Conservation (phyloP, 768 basidiomycete species). For the Lyophyllum atratum region DNA sequence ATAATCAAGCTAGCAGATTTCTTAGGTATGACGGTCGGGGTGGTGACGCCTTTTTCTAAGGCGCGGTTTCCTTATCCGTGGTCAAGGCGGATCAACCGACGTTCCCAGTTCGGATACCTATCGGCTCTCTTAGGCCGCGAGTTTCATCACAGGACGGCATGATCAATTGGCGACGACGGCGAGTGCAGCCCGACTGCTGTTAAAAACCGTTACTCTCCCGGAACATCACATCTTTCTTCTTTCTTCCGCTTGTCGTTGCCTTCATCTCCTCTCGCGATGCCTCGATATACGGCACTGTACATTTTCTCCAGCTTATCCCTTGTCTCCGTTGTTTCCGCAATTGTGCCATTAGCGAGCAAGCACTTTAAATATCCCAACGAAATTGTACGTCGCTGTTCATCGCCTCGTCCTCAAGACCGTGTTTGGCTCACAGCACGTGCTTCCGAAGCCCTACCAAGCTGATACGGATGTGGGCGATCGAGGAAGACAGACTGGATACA, state of each 20-base stretch:
- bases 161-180: not conserved
- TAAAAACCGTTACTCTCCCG: not conserved
- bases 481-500: constrained; percentile 60
- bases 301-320: not conserved
- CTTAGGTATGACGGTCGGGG: too few relatives aligned
- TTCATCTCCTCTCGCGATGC: not conserved
- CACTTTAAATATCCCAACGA: not conserved
- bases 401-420: not conserved
- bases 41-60: too few relatives aligned
- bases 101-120: not conserved
- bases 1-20: too few relatives aligned
- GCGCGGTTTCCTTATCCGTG: not conserved
- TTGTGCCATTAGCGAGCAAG: not conserved
- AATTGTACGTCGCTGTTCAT: not conserved
- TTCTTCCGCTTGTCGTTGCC: not conserved
- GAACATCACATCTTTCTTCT: not conserved
- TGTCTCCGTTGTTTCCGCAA: not conserved
- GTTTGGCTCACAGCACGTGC: not conserved
- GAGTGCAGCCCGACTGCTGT: not conserved
- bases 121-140: not conserved
- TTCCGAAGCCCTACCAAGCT: constrained; percentile 12
- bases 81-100: not conserved
- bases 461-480: constrained; percentile 27
- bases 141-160: not conserved
- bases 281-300: not conserved